Conservation (phyloP, 805 yeast genomes). For the Ogataea paraovalis region DNA sequence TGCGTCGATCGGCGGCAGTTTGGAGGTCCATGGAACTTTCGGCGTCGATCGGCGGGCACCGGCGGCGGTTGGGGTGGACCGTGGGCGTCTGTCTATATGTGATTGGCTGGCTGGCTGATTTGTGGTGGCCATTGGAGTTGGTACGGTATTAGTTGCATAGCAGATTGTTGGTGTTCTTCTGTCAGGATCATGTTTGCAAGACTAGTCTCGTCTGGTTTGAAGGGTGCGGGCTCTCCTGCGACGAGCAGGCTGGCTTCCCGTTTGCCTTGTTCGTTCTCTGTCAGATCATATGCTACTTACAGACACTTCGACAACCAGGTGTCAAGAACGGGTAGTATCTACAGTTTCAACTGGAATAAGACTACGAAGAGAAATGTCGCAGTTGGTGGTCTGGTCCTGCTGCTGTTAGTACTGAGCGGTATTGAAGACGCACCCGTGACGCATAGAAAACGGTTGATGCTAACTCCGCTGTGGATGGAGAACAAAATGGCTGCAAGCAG, state of each 20-base stretch:
- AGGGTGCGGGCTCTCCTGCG: too few species aligned
- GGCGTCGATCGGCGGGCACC: too few species aligned
- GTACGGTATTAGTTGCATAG: too few species aligned
- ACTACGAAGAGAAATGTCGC: conserved; percentile 25
- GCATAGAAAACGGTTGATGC: conserved; percentile 63
- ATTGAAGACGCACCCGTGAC: conserved; percentile 82
- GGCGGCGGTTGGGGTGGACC: too few species aligned
- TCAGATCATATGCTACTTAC: conserved; percentile 18
- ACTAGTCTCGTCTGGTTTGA: too few species aligned
- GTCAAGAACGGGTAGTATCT: conserved; percentile 10
- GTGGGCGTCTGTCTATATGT: too few species aligned
- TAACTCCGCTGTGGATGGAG: conserved; percentile 68
- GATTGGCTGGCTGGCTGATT: too few species aligned
- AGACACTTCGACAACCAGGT: conserved; percentile 19
- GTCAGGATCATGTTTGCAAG: too few species aligned
- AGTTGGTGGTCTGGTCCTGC: conserved; percentile 31
- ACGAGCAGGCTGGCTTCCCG: too few species aligned
- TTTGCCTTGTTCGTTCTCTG: too few species aligned
- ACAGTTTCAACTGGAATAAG: conserved; percentile 9
- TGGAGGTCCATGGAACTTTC: neutral
- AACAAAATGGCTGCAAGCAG: conserved; percentile 55
- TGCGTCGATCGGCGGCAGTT: neutral
- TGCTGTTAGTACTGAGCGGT: conserved; percentile 44
- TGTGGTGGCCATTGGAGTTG: too few species aligned
- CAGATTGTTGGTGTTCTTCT: too few species aligned